Evolutionary conservation across 768 basidiomycete species (phyloP).

Genomic region (Neoboletus magnificus): DNA sequence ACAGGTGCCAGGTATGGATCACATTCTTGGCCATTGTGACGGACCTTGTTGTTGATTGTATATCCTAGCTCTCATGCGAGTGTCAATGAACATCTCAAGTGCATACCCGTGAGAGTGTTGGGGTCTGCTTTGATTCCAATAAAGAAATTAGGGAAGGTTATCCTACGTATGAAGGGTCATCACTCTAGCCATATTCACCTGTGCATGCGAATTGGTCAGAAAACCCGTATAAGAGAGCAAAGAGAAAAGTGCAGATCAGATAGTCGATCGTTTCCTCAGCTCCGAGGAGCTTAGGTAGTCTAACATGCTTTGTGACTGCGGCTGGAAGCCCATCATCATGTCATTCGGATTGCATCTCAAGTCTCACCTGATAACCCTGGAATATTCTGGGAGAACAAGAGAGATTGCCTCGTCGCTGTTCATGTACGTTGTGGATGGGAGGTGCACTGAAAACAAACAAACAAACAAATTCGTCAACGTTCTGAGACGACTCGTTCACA

Average conservation of each 20-base stretch:
- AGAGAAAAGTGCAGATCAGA: not conserved
- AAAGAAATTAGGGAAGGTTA: not conserved
- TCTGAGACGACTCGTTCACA: not conserved
- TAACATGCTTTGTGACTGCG: conserved; percentile 32
- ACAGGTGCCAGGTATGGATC: not conserved
- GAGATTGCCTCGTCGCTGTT: not conserved
- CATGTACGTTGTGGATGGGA: not conserved
- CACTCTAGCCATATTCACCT: not conserved
- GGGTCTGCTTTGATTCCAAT: not conserved
- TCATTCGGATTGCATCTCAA: not conserved
- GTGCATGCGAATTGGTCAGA: conserved; percentile 1
- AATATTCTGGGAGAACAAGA: not conserved
- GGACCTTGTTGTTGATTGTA: not conserved
- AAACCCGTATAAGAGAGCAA: not conserved
- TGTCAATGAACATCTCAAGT: not conserved
- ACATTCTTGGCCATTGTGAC: not conserved
- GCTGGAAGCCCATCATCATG: conserved; percentile 20
- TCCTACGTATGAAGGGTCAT: not conserved
- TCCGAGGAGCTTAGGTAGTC: conserved; percentile 29
- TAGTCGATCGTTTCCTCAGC: conserved; percentile 20
- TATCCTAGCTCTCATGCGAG: no score
- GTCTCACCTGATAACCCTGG: not conserved
- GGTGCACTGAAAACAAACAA: not conserved
- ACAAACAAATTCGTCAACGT: not conserved
- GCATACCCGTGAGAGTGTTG: not conserved